A percentile compares a stretch with the other conserved stretches of the same genome.
Conservation (phyloP, 1,284 basidiomycete genomes). For the Neolentinus lepideus region DNA sequence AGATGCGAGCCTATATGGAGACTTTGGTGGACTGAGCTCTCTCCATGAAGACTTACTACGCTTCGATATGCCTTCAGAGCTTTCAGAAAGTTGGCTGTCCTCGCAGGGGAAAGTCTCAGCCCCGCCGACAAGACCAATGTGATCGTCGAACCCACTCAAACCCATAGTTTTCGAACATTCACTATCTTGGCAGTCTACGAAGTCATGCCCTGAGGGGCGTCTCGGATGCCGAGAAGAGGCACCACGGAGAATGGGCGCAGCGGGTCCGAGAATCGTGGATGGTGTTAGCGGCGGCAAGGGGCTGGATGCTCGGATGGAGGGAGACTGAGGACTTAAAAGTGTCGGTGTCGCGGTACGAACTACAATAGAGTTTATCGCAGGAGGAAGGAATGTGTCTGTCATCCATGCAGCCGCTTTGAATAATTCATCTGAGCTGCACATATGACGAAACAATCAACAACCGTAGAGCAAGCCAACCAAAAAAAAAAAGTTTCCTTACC, state of each 20-base stretch:
- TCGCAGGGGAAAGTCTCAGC: background rate
- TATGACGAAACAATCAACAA: background rate
- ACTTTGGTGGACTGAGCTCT: background rate
- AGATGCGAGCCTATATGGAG: background rate
- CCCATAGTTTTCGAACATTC: background rate
- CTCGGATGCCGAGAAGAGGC: background rate
- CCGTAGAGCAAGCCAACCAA: background rate
- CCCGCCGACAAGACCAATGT: background rate
- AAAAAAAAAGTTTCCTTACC: slow-evolving; percentile 30
- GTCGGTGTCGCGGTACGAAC: background rate
- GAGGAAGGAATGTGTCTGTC: slow-evolving; percentile 44
- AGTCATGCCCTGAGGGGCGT: background rate
- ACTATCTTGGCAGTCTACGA: background rate
- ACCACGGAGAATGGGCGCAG: background rate
- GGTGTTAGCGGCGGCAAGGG: background rate
- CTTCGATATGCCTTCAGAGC: background rate
- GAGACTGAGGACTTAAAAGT: background rate
- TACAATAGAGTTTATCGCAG: background rate
- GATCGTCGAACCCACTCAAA: background rate
- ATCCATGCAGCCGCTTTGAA: slow-evolving; percentile 65
- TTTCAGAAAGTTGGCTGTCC: background rate
- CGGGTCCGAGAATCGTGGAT: background rate
- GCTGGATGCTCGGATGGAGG: background rate
- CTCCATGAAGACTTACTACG: background rate
- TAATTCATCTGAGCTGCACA: slow-evolving; percentile 57